Evolutionary conservation across 257 asterid genomes (phyloP), one percentile per base, ranked within the genome.

Genomic region (Solanum etuberosum): DNA sequence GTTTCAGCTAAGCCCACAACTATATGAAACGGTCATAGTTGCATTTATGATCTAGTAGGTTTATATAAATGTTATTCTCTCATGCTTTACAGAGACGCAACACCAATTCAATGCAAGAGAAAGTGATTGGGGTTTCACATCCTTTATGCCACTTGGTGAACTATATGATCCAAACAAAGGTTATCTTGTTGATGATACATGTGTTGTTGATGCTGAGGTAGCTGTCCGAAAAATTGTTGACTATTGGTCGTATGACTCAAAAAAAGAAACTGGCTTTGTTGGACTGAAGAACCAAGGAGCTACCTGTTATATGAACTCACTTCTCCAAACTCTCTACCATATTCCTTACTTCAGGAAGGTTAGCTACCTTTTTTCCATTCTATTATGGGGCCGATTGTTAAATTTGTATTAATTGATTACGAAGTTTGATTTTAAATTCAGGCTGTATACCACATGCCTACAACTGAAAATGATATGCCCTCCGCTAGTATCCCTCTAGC

Each of bases 371-470:
- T 54, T 35, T 82, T 89, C 27, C 86, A 80, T 83, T 76, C 34
- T 76, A 23, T 40, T n/a, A 38, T 38, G 83, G 57, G 23, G 81
- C 57, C 7, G 23, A 21, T 86, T 59, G 67, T 90, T 85, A 34
- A 78, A 68, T 68, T 77, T 29, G 74, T 86, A 86, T 73, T 38
- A 18, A 71, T 87, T 89, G 73, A 5, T 89, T 48, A 37, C 42
- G 29, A 77, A 84, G 87, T 73, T 80, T 87, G 38, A 51, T 84
- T 54, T 83, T 83, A 89, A 87, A 31, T 89, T 88, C 96, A 95
- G 98, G 99, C 99, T 89, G 99, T 97, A 32, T 97, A 97, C 90
- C 98, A 95, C 87, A 97, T 97, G 99, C 99, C 99, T 48, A 97
- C 99, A 65, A 97, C 99, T 85, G 99, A 95, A 94, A 95, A 94